Conservation (phyloP, 768 basidiomycete genomes). For the Boletus rubroflammeus region DNA sequence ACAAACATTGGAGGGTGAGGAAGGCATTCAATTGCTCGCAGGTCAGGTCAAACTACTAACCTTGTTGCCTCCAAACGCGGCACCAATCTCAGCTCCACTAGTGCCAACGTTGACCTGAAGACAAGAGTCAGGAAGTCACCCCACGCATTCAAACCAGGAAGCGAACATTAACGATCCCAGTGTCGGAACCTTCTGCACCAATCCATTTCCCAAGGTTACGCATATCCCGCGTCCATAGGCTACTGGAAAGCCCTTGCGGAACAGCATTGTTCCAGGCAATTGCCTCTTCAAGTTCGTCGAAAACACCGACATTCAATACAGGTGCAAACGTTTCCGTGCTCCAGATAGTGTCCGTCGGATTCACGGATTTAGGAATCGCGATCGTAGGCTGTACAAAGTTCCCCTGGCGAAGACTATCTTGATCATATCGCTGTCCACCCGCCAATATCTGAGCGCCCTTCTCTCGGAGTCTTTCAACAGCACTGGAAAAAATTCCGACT, state of each 20-base stretch:
- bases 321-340: slow-evolving; percentile 83
- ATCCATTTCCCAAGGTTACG: slow-evolving; percentile 89
- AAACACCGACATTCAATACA: slow-evolving; percentile 81
- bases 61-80: slow-evolving; percentile 95
- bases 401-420: slow-evolving; percentile 55
- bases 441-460: slow-evolving; percentile 73
- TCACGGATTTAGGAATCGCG: slow-evolving; percentile 57
- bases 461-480: slow-evolving; percentile 57
- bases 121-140: slow-evolving; percentile 3
- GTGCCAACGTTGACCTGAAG: slow-evolving; percentile 62
- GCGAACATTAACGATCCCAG: slow-evolving; percentile 88
- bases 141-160: background rate
- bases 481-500: slow-evolving; percentile 58
- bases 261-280: slow-evolving; percentile 90
- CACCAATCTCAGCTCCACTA: slow-evolving; percentile 72
- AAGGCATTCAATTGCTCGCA: slow-evolving; percentile 7
- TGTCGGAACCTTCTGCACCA: slow-evolving; percentile 83
- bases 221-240: slow-evolving; percentile 85
- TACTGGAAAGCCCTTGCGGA: slow-evolving; percentile 87
- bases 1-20: slow-evolving; percentile 15
- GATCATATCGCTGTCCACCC: slow-evolving; percentile 60
- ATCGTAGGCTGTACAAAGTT: slow-evolving; percentile 91
- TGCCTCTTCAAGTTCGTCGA: slow-evolving; percentile 82
- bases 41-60: slow-evolving; percentile 33
- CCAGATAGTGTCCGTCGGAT: slow-evolving; percentile 62